Evolutionary conservation across 768 basidiomycete species (phyloP).

Genomic region (Jaapia argillacea): DNA sequence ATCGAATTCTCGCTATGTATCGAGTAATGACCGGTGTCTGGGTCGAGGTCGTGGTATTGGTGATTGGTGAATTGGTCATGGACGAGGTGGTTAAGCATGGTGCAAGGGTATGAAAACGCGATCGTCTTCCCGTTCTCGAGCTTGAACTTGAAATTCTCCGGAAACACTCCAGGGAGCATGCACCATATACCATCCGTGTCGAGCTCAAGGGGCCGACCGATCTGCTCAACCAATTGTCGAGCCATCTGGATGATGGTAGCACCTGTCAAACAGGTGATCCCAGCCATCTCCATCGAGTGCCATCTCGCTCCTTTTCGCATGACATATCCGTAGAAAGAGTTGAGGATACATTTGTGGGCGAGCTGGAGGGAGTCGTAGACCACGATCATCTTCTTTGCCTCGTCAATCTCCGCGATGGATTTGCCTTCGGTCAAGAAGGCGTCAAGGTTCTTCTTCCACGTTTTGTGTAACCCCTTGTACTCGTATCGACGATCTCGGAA

Average conservation of each 20-base stretch:
- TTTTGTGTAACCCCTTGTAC: slow-evolving; percentile 97
- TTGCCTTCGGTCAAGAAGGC: slow-evolving; percentile 53
- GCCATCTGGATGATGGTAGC: slow-evolving; percentile 99
- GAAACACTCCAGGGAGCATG: slow-evolving; percentile 97
- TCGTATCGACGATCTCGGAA: slow-evolving; percentile 98
- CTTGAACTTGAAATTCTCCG: slow-evolving; percentile 96
- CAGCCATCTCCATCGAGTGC: slow-evolving; percentile 99
- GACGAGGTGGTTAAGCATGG: slow-evolving; percentile 98
- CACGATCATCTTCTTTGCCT: slow-evolving; percentile 99
- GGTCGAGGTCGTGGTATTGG: slow-evolving; percentile 91
- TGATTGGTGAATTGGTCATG: slow-evolving; percentile 94
- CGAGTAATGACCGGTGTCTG: slow-evolving; percentile 73
- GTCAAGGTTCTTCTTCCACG: slow-evolving; percentile 98
- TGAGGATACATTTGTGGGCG: slow-evolving; percentile 98
- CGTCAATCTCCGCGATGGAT: slow-evolving; percentile 80
- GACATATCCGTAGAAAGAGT: slow-evolving; percentile 99
- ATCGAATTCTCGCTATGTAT: slow-evolving; percentile 96
- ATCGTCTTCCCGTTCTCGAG: slow-evolving; percentile 81
- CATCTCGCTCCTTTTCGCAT: slow-evolving; percentile 99
- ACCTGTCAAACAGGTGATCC: slow-evolving; percentile 96
- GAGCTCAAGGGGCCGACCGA: slow-evolving; percentile 92
- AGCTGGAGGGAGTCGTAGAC: slow-evolving; percentile 97
- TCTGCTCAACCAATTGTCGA: slow-evolving; percentile 91
- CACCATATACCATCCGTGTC: slow-evolving; percentile 99
- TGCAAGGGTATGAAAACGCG: slow-evolving; percentile 92